phyloP scores from a whole-genome alignment of 352 stramenopile genomes.

The Achlya hypogyna region DNA sequence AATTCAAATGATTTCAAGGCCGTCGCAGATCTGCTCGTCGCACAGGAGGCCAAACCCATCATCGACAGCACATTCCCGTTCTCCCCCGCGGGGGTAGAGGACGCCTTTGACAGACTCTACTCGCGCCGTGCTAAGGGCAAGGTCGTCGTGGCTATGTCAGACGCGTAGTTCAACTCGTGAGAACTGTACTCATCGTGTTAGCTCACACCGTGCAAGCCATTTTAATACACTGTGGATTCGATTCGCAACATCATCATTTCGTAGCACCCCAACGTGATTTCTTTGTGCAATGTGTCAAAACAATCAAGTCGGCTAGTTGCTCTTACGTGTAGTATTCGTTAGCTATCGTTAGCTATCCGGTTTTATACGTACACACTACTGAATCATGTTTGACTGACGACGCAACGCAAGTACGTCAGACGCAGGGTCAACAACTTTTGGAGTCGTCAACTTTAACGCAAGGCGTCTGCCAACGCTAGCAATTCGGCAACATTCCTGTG shows the following conservation, averaged over 20 bases:
- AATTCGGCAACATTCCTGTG: too few relatives aligned
- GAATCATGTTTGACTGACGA: too few relatives aligned
- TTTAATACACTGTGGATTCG: too few relatives aligned
- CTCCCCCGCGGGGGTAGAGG: neutral
- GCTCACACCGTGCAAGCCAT: neutral
- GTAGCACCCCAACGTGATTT: too few relatives aligned
- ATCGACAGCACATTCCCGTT: slow-evolving; percentile 13
- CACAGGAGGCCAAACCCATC: neutral
- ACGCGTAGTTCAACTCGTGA: neutral
- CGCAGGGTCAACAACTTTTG: too few relatives aligned
- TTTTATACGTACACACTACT: too few relatives aligned
- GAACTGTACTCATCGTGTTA: neutral
- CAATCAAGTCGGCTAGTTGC: neutral
- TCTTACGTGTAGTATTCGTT: neutral
- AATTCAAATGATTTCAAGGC: neutral
- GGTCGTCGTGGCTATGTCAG: slow-evolving; percentile 1
- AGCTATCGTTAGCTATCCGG: neutral
- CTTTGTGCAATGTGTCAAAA: neutral
- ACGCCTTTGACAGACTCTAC: slow-evolving; percentile 8
- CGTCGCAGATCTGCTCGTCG: neutral
- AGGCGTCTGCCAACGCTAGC: too few relatives aligned
- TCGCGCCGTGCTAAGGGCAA: slow-evolving; percentile 14
- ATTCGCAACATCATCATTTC: too few relatives aligned
- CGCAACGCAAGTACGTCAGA: too few relatives aligned
- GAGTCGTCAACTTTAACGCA: too few relatives aligned